Evolutionary conservation across 768 basidiomycete genomes (phyloP).

Genomic region (Tricholoma furcatifolium): DNA sequence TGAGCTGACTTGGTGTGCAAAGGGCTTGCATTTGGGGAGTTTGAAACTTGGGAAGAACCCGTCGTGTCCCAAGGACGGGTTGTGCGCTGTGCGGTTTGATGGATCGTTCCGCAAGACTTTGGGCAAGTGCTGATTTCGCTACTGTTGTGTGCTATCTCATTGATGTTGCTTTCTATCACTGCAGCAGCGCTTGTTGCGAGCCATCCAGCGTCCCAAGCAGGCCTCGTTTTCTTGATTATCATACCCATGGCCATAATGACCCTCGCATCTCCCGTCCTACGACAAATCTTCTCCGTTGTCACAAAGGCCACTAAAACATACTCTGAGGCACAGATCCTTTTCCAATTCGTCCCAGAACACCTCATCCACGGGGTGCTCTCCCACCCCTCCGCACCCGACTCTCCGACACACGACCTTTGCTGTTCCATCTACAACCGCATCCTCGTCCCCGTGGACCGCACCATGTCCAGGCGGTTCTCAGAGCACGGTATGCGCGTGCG

Average conservation of each 20-base stretch:
- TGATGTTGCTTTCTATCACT: conserved; percentile 1
- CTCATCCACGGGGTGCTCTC: conserved; percentile 49
- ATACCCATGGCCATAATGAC: conserved; percentile 61
- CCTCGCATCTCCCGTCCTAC: conserved; percentile 63
- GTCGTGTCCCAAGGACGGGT: conserved; percentile 48
- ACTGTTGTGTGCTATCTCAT: neutral
- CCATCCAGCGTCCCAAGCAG: conserved; percentile 35
- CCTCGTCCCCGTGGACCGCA: conserved; percentile 55
- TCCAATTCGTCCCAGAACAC: conserved; percentile 75
- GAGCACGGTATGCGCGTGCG: conserved; percentile 37
- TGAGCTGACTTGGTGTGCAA: neutral
- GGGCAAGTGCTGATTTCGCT: conserved; percentile 33
- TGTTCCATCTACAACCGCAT: conserved; percentile 74
- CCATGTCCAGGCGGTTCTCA: conserved; percentile 53
- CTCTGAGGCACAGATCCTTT: conserved; percentile 51
- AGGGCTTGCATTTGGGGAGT: conserved; percentile 64
- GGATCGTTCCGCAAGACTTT: conserved; percentile 65
- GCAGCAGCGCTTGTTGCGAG: conserved; percentile 50
- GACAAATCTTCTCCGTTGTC: conserved; percentile 63
- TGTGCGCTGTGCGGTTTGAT: conserved; percentile 66
- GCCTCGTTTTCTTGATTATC: conserved; percentile 68
- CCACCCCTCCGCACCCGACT: conserved; percentile 34
- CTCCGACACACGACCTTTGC: conserved; percentile 52
- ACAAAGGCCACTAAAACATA: conserved; percentile 53
- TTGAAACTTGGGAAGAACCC: conserved; percentile 52